A percentile compares a stretch with the other conserved stretches of the same genome.
These are phyloP conservation scores for Musa schizocarpa DNA, from an alignment of 176 grass and related monocot species.

Conservation along the genomic window DNA sequence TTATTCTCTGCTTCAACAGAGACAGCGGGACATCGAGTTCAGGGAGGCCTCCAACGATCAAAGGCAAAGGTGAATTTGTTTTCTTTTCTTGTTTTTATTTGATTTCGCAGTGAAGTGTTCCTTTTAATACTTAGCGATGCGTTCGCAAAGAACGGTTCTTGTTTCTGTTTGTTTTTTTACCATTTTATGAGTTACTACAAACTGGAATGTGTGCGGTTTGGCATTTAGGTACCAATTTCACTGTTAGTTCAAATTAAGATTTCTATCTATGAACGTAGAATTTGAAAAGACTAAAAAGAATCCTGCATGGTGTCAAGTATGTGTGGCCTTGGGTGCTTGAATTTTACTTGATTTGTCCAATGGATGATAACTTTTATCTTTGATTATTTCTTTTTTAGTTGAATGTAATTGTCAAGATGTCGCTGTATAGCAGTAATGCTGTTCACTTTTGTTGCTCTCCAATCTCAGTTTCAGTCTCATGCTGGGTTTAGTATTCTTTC, in stretches of 20 bases:
- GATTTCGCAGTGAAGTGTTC: not conserved
- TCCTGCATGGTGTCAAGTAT: not conserved
- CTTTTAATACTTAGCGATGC: not conserved
- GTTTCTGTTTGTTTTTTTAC: too few relatives aligned
- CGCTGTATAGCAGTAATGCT: not conserved
- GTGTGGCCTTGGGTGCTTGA: not conserved
- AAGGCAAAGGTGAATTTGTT: conserved; percentile 55
- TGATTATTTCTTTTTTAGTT: not conserved
- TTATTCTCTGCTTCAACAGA: conserved; percentile 80
- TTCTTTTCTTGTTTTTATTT: not conserved
- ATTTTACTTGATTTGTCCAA: not conserved
- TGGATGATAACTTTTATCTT: not conserved
- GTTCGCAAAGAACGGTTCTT: not conserved
- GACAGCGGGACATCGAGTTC: conserved; percentile 91
- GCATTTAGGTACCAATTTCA: conserved; percentile 1
- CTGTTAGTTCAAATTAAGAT: not conserved
- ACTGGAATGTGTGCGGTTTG: not conserved
- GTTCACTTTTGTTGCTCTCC: not conserved
- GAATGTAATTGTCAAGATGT: not conserved
- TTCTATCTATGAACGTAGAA: not conserved
- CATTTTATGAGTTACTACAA: too few relatives aligned
- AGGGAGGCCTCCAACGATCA: conserved; percentile 77
- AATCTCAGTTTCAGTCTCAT: not conserved
- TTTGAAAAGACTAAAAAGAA: not conserved
- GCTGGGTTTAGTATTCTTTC: not conserved